Percentiles rank a stretch among this genome's conserved stretches.
These are phyloP conservation scores for Colletotrichum kahawae DNA, from an alignment of 2,329 filamentous ascomycete genomes.

Conservation along the genomic window DNA sequence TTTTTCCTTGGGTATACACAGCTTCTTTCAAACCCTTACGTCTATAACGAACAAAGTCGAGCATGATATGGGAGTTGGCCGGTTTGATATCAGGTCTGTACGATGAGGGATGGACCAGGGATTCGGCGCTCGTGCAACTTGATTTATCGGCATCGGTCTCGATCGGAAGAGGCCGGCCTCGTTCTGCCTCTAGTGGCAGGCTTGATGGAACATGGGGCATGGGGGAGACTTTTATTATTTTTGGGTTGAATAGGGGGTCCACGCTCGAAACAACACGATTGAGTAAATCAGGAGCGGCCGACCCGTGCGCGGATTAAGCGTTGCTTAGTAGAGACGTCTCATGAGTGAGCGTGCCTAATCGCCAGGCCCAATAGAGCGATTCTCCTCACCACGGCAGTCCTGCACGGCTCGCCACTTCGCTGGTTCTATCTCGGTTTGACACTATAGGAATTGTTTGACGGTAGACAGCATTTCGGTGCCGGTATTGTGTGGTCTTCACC, in stretches of 20 bases:
- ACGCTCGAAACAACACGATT: slow-evolving; percentile 21
- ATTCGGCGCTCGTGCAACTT: slow-evolving; percentile 22
- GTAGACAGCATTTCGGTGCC: not conserved
- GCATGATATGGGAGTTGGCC: slow-evolving; percentile 25
- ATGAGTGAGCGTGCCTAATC: slow-evolving; percentile 12
- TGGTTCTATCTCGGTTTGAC: not conserved
- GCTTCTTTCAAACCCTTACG: slow-evolving; percentile 18
- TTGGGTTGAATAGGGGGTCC: not conserved
- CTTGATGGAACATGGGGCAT: slow-evolving; percentile 2
- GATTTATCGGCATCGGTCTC: slow-evolving; percentile 4
- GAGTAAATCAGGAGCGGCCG: slow-evolving; percentile 5
- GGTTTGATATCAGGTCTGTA: slow-evolving; percentile 23
- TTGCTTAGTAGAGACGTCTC: slow-evolving; percentile 17
- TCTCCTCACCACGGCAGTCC: slow-evolving; percentile 1
- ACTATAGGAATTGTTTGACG: not conserved
- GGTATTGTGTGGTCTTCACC: not conserved
- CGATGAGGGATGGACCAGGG: slow-evolving; percentile 11
- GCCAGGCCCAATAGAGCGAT: slow-evolving; percentile 24
- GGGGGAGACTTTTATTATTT: not conserved
- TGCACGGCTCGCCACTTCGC: not conserved
- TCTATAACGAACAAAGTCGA: slow-evolving; percentile 23
- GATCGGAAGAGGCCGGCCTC: not conserved
- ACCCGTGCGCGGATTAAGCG: not conserved
- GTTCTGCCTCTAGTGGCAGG: slow-evolving; percentile 3
- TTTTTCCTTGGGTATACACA: slow-evolving; percentile 1